phyloP scores from a whole-genome alignment of 169 alveolate species.

The Perkinsus marinus region DNA sequence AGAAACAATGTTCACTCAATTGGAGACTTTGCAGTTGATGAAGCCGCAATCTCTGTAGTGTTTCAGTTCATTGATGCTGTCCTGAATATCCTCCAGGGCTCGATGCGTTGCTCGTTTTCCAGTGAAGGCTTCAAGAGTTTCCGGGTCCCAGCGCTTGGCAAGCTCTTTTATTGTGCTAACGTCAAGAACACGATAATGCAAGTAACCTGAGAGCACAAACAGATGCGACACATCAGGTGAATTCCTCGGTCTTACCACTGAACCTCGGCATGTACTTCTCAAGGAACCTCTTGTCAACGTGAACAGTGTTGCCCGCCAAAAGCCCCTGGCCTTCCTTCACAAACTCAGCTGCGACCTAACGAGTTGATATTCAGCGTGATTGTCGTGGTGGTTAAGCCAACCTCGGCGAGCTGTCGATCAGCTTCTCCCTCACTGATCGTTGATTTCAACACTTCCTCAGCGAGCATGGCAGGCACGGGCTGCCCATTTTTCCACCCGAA shows the following conservation, averaged over 20 bases:
- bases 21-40: neutral
- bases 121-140: slow-evolving; percentile 11
- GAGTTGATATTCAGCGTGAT: neutral
- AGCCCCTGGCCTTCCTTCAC: slow-evolving; percentile 5
- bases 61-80: slow-evolving; percentile 50
- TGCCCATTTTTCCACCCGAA: slow-evolving; percentile 42
- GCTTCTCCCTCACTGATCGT: slow-evolving; percentile 39
- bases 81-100: slow-evolving; percentile 58
- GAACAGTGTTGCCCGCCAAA: slow-evolving; percentile 59
- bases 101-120: slow-evolving; percentile 39
- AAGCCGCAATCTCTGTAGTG: slow-evolving; percentile 24
- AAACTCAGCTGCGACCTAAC: slow-evolving; percentile 13
- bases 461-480: slow-evolving; percentile 10
- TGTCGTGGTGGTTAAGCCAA: neutral
- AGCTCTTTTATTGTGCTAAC: slow-evolving; percentile 48
- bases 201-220: slow-evolving; percentile 10
- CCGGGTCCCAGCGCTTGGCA: slow-evolving; percentile 35
- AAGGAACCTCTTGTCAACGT: slow-evolving; percentile 48
- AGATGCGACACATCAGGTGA: neutral
- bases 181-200: slow-evolving; percentile 50
- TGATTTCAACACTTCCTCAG: slow-evolving; percentile 29
- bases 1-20: neutral
- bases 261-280: slow-evolving; percentile 44
- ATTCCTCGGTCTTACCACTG: neutral
- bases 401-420: slow-evolving; percentile 28